These are phyloP conservation scores for Pythium periplocum DNA, from an alignment of 352 stramenopile genomes.

Conservation along the genomic window DNA sequence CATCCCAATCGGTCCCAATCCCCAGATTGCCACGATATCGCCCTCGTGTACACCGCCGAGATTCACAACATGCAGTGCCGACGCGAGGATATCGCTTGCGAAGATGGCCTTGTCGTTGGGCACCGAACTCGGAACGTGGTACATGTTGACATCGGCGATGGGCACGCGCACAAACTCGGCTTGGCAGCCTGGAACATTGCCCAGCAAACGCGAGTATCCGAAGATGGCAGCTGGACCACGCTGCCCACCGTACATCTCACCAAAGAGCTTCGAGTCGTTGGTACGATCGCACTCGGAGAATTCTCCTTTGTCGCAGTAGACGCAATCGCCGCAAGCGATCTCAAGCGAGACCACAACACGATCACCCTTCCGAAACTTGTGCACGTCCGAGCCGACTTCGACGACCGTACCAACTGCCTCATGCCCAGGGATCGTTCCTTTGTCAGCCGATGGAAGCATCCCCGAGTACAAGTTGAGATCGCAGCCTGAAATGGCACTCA, in stretches of 20 bases:
- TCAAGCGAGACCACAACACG: constrained; percentile 38
- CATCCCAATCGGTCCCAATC: constrained; percentile 29
- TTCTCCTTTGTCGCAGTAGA: constrained; percentile 24
- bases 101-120: constrained; percentile 38
- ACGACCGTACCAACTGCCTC: constrained; percentile 34
- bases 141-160: constrained; percentile 37
- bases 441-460: constrained; percentile 27
- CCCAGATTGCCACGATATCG: constrained; percentile 35
- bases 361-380: constrained; percentile 26
- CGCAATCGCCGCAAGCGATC: constrained; percentile 34
- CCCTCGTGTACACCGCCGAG: constrained; percentile 26
- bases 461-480: constrained; percentile 35
- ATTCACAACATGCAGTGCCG: constrained; percentile 28
- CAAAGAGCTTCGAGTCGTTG: constrained; percentile 35
- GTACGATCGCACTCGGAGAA: constrained; percentile 37
- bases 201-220: constrained; percentile 27
- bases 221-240: constrained; percentile 30
- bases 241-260: constrained; percentile 28
- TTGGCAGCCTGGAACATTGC: constrained; percentile 38
- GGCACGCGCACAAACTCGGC: constrained; percentile 50
- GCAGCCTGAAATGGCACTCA: constrained; percentile 32
- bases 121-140: constrained; percentile 19
- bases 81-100: constrained; percentile 30
- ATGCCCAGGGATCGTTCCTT: constrained; percentile 37
- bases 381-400: constrained; percentile 25